A percentile compares a stretch with the other conserved stretches of the same genome.
Evolutionary conservation across 108 stramenopile genomes (phyloP).

Genomic region (Epipyxis sp.): DNA sequence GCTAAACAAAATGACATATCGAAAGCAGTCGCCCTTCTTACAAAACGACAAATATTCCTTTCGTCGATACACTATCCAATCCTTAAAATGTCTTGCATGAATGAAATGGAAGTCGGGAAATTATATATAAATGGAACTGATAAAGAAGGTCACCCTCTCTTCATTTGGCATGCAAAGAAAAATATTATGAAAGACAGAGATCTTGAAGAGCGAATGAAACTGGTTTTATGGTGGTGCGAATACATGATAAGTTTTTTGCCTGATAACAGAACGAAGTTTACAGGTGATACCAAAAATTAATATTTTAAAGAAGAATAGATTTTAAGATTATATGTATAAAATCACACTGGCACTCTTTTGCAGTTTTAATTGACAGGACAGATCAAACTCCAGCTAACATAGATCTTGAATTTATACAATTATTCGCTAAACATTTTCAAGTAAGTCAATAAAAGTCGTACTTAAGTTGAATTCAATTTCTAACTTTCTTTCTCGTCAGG

Average conservation of each 20-base stretch:
- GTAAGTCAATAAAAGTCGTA: neutral
- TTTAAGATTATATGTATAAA: slow-evolving; percentile 17
- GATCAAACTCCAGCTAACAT: neutral
- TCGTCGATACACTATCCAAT: neutral
- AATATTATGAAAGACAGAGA: neutral
- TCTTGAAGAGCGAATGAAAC: neutral
- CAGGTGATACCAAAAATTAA: too few species aligned
- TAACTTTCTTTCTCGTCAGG: neutral
- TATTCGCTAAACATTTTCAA: neutral
- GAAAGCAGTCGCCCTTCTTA: neutral
- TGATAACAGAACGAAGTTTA: neutral
- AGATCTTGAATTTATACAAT: slow-evolving; percentile 15
- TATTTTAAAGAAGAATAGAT: too few species aligned
- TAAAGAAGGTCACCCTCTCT: slow-evolving; percentile 22
- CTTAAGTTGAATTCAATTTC: too few species aligned
- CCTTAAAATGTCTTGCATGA: neutral
- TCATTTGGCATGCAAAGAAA: neutral
- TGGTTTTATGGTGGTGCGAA: slow-evolving; percentile 14
- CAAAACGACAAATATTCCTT: neutral
- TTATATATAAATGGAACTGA: slow-evolving; percentile 6
- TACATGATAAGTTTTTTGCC: neutral
- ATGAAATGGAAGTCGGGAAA: neutral
- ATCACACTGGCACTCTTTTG: too few species aligned
- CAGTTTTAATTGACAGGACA: slow-evolving; percentile 16
- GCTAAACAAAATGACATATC: slow-evolving; percentile 18